phyloP scores from a whole-genome alignment of 176 grass and related monocot genomes.

The Carex scoparia region DNA sequence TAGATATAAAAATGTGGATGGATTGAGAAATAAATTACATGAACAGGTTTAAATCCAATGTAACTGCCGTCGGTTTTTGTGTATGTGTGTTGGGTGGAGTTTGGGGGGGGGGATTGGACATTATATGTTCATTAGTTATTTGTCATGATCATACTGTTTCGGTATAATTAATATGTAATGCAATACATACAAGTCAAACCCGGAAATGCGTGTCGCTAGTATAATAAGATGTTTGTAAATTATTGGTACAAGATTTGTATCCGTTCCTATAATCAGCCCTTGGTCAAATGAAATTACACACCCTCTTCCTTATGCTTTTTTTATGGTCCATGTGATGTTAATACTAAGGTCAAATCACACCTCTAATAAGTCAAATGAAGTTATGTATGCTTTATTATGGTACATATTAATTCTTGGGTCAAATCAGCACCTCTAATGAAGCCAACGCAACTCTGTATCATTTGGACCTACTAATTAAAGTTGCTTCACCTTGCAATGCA shows the following conservation, averaged over 20 bases:
- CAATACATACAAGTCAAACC: not conserved
- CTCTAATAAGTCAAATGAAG: not conserved
- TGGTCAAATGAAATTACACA: not conserved
- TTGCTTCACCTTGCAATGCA: not conserved
- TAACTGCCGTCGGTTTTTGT: too few relatives aligned
- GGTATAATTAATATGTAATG: not conserved
- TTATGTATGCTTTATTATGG: not conserved
- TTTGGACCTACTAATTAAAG: not conserved
- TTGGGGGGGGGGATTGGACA: too few relatives aligned
- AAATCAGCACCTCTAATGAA: slow-evolving; percentile 10
- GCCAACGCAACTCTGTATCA: not conserved
- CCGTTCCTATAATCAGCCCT: not conserved
- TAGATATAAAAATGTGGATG: too few relatives aligned
- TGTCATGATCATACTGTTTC: not conserved
- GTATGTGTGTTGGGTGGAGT: too few relatives aligned
- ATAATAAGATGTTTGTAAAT: not conserved
- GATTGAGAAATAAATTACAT: too few relatives aligned
- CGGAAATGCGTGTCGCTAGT: not conserved
- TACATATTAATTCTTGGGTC: slow-evolving; percentile 1
- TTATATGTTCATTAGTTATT: not conserved
- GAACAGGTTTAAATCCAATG: too few relatives aligned
- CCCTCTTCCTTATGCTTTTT: not conserved
- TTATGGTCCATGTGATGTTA: not conserved
- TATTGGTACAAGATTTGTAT: not conserved
- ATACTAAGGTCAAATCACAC: not conserved